A percentile compares a stretch with the other conserved stretches of the same genome.
These are phyloP conservation scores for Blastobotrys aristatus DNA, from an alignment of 1,139 yeast species.

Conservation along the genomic window DNA sequence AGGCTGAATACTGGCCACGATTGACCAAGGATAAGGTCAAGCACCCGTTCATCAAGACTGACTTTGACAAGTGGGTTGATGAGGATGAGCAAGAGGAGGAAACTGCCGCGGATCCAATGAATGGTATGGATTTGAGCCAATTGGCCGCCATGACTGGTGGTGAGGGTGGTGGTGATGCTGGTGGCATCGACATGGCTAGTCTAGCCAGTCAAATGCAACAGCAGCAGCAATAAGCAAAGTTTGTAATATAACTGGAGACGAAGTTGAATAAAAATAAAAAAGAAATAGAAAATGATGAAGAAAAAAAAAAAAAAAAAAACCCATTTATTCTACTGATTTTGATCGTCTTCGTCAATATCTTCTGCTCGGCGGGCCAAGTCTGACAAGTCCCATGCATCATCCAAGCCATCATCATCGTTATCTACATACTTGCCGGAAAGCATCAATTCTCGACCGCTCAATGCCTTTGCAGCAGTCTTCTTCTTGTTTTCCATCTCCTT, in stretches of 20 bases:
- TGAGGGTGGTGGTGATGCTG: conserved; percentile 31
- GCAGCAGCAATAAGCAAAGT: background rate
- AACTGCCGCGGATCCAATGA: conserved; percentile 35
- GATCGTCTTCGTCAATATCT: conserved; percentile 15
- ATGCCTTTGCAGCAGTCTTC: conserved; percentile 33
- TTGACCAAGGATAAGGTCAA: conserved; percentile 70
- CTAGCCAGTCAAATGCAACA: conserved; percentile 9
- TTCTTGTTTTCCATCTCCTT: conserved; percentile 42
- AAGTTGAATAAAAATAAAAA: background rate
- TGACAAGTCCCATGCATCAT: conserved; percentile 43
- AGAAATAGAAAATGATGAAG: background rate
- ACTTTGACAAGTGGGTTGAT: conserved; percentile 95
- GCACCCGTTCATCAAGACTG: conserved; percentile 78
- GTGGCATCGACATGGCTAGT: conserved; percentile 25
- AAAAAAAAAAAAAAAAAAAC: background rate
- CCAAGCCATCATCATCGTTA: conserved; percentile 56
- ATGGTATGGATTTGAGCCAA: conserved; percentile 15
- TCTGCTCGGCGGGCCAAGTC: conserved; percentile 34
- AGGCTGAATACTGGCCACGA: conserved; percentile 89
- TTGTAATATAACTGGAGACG: no score
- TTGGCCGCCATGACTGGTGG: conserved; percentile 24
- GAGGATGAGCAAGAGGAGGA: conserved; percentile 85
- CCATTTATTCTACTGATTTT: background rate
- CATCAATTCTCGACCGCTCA: conserved; percentile 80
- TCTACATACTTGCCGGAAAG: conserved; percentile 55